Percentiles rank a stretch among this genome's conserved stretches.
Evolutionary conservation across 805 yeast species (phyloP).

Genomic region (Ogataea populi-albae): DNA sequence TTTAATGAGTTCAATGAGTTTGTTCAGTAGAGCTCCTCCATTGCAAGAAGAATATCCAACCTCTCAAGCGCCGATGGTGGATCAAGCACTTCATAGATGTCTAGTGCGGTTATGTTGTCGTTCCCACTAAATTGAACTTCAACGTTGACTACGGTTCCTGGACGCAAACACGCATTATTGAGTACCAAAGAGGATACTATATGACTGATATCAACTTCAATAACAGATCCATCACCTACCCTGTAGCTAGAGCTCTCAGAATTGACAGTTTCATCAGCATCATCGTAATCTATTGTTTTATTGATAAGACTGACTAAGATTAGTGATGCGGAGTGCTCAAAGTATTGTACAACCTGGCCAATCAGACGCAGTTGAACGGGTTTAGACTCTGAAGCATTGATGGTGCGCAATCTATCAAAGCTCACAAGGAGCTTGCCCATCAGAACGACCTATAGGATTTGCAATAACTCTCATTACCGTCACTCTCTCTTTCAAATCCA

Average conservation of each 20-base stretch:
- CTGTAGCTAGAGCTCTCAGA: too few species aligned
- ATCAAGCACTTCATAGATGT: constrained; percentile 22
- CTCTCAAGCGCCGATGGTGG: constrained; percentile 14
- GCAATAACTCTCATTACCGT: too few species aligned
- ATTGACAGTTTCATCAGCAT: too few species aligned
- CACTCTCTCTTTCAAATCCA: too few species aligned
- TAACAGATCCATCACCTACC: too few species aligned
- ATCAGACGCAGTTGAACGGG: constrained; percentile 22
- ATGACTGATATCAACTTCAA: constrained; percentile 13
- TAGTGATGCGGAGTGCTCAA: constrained; percentile 16
- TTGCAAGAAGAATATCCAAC: constrained; percentile 12
- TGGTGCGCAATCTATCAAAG: constrained; percentile 11
- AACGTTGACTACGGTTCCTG: constrained; percentile 25
- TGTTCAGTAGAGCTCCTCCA: constrained; percentile 9
- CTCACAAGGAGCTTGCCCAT: constrained; percentile 24
- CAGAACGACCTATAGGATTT: too few species aligned
- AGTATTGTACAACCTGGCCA: constrained; percentile 21
- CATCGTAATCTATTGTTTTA: too few species aligned
- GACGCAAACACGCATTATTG: constrained; percentile 8
- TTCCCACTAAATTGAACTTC: constrained; percentile 19
- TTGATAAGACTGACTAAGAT: too few species aligned
- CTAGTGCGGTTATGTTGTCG: constrained; percentile 13
- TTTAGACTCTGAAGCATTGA: constrained; percentile 7
- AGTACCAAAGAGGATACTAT: constrained; percentile 7
- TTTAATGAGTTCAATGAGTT: too few species aligned